phyloP scores from a whole-genome alignment of 495 filamentous ascomycete species.

The Neurospora sp. region DNA sequence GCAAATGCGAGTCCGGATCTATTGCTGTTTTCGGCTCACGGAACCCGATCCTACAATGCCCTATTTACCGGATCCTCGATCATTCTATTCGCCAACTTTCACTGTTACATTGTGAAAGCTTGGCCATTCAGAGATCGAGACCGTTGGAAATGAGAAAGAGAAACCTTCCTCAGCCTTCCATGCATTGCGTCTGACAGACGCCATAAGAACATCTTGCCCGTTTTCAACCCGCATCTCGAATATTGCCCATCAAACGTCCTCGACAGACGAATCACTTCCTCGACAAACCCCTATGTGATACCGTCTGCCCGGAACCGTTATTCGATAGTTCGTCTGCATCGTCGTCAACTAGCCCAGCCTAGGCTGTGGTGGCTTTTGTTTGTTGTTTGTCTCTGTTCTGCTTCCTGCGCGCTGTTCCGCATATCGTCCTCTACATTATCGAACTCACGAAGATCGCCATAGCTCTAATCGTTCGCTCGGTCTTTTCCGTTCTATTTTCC shows the following conservation, averaged over 20 bases:
- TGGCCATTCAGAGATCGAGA: background rate
- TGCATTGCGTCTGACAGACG: background rate
- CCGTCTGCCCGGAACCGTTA: background rate
- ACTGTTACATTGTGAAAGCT: background rate
- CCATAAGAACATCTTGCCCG: background rate
- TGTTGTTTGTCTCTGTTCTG: background rate
- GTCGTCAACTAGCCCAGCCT: background rate
- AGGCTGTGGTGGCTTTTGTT: background rate
- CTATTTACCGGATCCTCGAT: background rate
- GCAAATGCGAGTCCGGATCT: background rate
- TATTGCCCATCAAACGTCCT: background rate
- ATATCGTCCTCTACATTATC: background rate
- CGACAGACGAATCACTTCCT: background rate
- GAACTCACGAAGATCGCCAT: background rate
- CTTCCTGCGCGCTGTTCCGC: background rate
- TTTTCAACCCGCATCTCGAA: background rate
- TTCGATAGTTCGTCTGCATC: background rate
- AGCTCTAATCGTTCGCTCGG: background rate
- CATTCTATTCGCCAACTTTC: background rate
- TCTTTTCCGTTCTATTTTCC: background rate
- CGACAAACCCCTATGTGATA: background rate
- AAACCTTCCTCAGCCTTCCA: background rate
- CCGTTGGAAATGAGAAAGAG: background rate
- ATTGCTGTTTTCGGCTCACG: background rate
- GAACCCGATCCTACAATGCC: background rate